Evolutionary conservation across 768 basidiomycete species (phyloP).

Genomic region (Clitopilus passeckerianus): DNA sequence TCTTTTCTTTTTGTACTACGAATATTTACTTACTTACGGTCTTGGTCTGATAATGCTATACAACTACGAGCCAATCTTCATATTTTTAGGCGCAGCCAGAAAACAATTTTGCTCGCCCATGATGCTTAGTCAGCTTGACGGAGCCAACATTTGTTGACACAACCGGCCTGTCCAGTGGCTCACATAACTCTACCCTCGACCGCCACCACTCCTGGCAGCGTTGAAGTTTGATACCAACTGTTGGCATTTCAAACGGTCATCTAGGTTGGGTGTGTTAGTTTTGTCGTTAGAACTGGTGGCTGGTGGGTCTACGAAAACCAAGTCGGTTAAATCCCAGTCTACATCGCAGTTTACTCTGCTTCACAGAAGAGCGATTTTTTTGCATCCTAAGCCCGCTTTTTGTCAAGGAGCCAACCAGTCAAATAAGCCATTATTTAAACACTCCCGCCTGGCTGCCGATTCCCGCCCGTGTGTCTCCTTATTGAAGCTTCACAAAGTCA

Average conservation of each 20-base stretch:
- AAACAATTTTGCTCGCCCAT: background rate
- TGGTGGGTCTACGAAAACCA: background rate
- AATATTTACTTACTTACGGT: conserved; percentile 1
- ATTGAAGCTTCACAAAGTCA: background rate
- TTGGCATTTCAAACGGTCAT: background rate
- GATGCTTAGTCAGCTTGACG: background rate
- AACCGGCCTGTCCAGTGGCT: background rate
- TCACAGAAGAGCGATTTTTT: background rate
- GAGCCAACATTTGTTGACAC: background rate
- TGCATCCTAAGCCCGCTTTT: background rate
- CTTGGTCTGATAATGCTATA: background rate
- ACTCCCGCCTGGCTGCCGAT: background rate
- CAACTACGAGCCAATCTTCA: background rate
- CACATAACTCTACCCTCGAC: background rate
- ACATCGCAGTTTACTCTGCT: background rate
- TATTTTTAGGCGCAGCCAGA: too few species aligned
- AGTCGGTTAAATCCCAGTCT: background rate
- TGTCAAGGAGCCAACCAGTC: background rate
- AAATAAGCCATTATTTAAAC: background rate
- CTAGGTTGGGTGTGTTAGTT: background rate
- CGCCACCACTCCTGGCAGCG: background rate
- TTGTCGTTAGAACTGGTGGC: background rate
- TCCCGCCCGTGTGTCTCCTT: conserved; percentile 13
- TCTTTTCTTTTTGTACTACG: conserved; percentile 1
- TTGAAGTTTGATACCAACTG: background rate